Evolutionary conservation across 768 basidiomycete species (phyloP).

Genomic region (Serendipita sp.): DNA sequence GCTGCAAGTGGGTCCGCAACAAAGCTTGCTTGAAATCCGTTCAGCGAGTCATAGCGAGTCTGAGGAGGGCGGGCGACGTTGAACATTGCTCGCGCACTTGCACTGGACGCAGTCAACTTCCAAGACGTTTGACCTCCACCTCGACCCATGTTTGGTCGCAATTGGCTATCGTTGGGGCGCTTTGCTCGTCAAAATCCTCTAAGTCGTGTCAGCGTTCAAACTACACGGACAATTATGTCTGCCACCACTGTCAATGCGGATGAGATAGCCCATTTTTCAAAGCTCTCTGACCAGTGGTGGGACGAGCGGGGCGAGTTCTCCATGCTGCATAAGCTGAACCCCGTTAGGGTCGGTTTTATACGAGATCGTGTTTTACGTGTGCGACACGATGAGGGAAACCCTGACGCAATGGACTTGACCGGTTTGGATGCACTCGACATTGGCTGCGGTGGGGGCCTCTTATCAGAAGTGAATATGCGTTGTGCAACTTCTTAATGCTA

Average conservation of each 20-base stretch:
- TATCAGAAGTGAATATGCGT: slow-evolving; percentile 57
- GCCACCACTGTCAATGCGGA: slow-evolving; percentile 47
- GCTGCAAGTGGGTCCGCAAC: slow-evolving; percentile 6
- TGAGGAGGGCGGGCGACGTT: not conserved
- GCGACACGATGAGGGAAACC: slow-evolving; percentile 29
- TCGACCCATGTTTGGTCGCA: not conserved
- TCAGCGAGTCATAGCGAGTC: not conserved
- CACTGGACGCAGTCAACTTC: not conserved
- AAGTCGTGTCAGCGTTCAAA: not conserved
- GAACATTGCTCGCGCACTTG: not conserved
- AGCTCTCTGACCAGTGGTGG: slow-evolving; percentile 89
- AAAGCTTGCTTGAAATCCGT: not conserved
- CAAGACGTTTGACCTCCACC: not conserved
- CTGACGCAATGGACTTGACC: slow-evolving; percentile 28
- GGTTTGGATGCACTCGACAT: slow-evolving; percentile 74
- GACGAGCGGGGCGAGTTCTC: slow-evolving; percentile 83
- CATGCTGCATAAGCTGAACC: slow-evolving; percentile 90
- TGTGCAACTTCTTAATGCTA: not conserved
- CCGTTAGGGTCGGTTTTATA: slow-evolving; percentile 69
- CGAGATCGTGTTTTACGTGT: slow-evolving; percentile 56
- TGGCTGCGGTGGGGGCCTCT: slow-evolving; percentile 88
- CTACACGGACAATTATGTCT: not conserved
- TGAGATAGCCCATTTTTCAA: slow-evolving; percentile 83
- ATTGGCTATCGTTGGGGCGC: not conserved
- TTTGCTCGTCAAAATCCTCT: not conserved